These are phyloP conservation scores for Rutstroemia sp. DNA, from an alignment of 2,329 filamentous ascomycete species.

Conservation along the genomic window DNA sequence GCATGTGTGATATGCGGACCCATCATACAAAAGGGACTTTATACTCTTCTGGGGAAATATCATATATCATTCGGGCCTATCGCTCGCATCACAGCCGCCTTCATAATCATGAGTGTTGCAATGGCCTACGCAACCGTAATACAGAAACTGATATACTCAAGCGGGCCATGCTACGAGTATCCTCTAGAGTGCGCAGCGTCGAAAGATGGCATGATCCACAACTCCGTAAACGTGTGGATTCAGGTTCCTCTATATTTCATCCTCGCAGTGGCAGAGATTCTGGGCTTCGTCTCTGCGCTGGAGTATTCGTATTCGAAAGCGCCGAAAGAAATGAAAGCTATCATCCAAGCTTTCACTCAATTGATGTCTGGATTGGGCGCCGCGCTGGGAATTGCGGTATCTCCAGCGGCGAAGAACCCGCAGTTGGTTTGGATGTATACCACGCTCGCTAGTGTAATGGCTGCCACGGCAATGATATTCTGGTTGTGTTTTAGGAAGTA, in stretches of 20 bases:
- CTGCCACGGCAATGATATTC: neutral
- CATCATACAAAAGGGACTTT: constrained; percentile 45
- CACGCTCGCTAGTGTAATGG: neutral
- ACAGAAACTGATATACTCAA: constrained; percentile 51
- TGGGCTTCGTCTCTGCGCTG: constrained; percentile 59
- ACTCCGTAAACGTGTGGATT: constrained; percentile 45
- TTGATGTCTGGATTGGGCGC: constrained; percentile 50
- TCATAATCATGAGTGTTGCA: constrained; percentile 41
- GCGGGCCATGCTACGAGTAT: constrained; percentile 43
- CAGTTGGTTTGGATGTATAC: neutral
- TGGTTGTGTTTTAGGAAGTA: neutral
- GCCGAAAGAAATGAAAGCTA: constrained; percentile 59
- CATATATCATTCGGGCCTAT: constrained; percentile 52
- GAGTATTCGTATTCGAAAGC: constrained; percentile 72
- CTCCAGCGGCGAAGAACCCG: neutral
- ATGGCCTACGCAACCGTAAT: constrained; percentile 51
- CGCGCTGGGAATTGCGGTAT: constrained; percentile 32
- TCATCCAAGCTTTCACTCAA: constrained; percentile 48
- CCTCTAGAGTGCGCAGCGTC: constrained; percentile 39
- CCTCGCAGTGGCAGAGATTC: constrained; percentile 52
- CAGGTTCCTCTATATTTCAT: constrained; percentile 45
- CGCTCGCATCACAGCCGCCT: constrained; percentile 49
- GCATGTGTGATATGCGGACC: constrained; percentile 51
- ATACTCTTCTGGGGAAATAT: constrained; percentile 45
- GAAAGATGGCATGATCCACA: constrained; percentile 17